phyloP scores from a whole-genome alignment of 305 asterid species.

The Solanum hybrid region DNA sequence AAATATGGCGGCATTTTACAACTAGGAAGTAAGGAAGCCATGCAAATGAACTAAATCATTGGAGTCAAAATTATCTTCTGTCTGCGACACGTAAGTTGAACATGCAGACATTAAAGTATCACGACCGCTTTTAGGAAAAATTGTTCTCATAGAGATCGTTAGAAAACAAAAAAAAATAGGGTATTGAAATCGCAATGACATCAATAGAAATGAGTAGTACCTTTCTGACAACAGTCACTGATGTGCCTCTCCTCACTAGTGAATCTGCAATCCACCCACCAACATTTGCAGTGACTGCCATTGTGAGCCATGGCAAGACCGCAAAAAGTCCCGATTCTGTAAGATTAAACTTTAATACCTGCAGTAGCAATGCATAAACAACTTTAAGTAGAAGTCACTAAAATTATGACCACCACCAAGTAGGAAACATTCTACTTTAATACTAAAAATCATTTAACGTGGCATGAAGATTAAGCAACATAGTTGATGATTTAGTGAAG shows the following conservation, averaged over 20 bases:
- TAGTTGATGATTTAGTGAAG: neutral
- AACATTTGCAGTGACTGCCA: constrained; percentile 76
- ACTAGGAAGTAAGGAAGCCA: neutral
- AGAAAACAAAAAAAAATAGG: neutral
- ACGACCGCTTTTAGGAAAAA: neutral
- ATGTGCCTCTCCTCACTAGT: constrained; percentile 69
- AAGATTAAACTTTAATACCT: constrained; percentile 85
- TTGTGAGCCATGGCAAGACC: constrained; percentile 87
- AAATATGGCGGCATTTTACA: neutral
- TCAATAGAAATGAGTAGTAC: constrained; percentile 19
- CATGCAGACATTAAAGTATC: neutral
- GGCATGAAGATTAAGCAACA: neutral
- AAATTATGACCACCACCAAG: neutral
- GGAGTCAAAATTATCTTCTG: neutral
- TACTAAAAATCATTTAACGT: neutral
- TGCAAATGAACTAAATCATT: neutral
- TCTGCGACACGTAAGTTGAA: neutral
- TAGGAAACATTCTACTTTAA: neutral
- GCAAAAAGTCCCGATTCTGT: constrained; percentile 64
- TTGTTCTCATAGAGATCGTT: neutral
- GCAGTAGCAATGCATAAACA: constrained; percentile 9
- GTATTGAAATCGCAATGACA: neutral
- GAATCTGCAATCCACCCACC: constrained; percentile 97
- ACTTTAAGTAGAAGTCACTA: neutral
- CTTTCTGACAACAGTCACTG: constrained; percentile 60